Evolutionary conservation across 257 asterid species (phyloP).

Genomic region (Solanum neorickii): DNA sequence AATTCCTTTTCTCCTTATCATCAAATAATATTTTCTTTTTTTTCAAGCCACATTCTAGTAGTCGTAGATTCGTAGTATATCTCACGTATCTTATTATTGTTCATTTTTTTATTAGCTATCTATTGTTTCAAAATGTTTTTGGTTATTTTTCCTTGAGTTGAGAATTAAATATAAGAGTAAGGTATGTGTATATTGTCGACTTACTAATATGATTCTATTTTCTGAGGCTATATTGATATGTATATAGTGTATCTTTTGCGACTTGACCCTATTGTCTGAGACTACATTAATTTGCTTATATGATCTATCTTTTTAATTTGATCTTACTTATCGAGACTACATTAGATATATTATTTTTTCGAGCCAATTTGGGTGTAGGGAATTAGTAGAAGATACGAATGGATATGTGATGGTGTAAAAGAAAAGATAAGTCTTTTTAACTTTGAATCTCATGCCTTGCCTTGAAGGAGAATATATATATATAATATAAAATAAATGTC

Average conservation of each 20-base stretch:
- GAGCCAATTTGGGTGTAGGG: background rate
- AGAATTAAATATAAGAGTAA: no score
- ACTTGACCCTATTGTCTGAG: no score
- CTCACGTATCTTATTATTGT: no score
- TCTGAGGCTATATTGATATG: no score
- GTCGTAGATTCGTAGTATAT: no score
- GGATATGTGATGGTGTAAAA: slow-evolving; percentile 28
- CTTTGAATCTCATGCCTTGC: slow-evolving; percentile 45
- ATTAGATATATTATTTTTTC: background rate
- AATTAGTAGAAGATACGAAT: slow-evolving; percentile 1
- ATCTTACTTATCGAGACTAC: no score
- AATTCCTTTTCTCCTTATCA: background rate
- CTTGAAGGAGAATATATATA: background rate
- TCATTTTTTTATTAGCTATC: background rate
- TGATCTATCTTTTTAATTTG: rapidly evolving
- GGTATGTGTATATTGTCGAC: no score
- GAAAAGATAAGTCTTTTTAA: slow-evolving; percentile 21
- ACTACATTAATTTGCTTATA: background rate
- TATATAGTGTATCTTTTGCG: background rate
- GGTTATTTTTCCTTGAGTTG: background rate
- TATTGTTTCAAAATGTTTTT: background rate
- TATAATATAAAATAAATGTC: background rate
- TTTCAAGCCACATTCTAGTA: background rate
- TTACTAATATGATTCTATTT: no score
- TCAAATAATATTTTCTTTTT: background rate